Evolutionary conservation across 1,284 basidiomycete species (phyloP), one percentile per base, ranked within the genome.

Genomic region (Pseudozyma sp.): DNA sequence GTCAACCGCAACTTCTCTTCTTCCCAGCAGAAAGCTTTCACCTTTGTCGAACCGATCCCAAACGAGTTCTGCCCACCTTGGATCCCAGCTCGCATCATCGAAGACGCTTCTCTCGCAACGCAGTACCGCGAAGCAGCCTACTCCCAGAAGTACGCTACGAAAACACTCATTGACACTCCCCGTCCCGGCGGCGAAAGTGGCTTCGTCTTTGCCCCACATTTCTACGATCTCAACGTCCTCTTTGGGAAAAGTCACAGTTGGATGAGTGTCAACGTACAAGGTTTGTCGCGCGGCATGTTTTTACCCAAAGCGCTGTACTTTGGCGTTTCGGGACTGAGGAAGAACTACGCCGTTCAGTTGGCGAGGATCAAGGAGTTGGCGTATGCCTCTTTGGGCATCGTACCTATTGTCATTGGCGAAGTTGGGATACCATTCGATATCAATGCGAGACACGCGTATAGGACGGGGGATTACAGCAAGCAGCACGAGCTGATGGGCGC

Each of bases 391-490:
- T 36, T 84, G 18, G 82, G 82, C 2, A 42, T 42, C 2, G 74
- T 82, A 10, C 83, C 83, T 1, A 75, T 77, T 10, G 21, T 85
- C 6, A 64, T 85, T 13, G 81, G 83, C 42, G 83, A 85, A 52
- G 76, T 81, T 0, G 83, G 83, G 11, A 66, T 85, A 34, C 83
- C 83, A 3, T 84, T 76, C 53, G 83, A 85, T 50, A 73, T 85
- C 53, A 84, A 84, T 48, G 44, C 52, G 12, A 38, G 66, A n/a
- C 35, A 73, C n/a, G 75, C 70, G 1, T 71, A 65, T 36, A 40
- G 16, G 3, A 81, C 89, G 0, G 92, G 92, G 34, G 88, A 94
- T 81, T 97, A 92, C 86, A 48, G 55, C 3, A 83, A 81, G 74
- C 86, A 87, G 58, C 73, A 77, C 36, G 65, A 81, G n/a, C 76